Conservation (phyloP, 2,329 filamentous ascomycete genomes). For the Amauroascus verrucosus region DNA sequence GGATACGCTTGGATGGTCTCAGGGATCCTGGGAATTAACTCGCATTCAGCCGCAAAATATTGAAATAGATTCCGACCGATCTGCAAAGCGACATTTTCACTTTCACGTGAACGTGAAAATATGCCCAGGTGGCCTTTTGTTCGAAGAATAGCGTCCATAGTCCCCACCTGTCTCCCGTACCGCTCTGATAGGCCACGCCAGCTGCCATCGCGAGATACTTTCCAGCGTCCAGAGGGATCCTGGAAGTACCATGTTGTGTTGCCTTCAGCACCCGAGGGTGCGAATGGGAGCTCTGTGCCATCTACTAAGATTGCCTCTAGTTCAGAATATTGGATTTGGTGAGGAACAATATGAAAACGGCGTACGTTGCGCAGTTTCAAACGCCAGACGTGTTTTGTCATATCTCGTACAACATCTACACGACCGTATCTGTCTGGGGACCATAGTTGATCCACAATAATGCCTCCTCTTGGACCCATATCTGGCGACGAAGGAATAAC, state of each 20-base stretch:
- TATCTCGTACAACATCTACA: constrained; percentile 33
- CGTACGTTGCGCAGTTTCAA: constrained; percentile 38
- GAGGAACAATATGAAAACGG: constrained; percentile 28
- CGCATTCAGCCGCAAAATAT: constrained; percentile 47
- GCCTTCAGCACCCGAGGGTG: constrained; percentile 7
- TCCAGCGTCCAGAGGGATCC: constrained; percentile 18
- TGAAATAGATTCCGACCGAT: constrained; percentile 49
- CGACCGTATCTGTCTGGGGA: constrained; percentile 44
- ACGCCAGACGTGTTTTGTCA: constrained; percentile 24
- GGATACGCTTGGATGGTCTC: neutral
- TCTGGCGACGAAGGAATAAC: constrained; percentile 44
- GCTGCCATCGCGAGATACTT: constrained; percentile 14
- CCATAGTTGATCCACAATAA: constrained; percentile 42
- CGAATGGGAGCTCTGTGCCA: constrained; percentile 15
- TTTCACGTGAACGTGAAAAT: constrained; percentile 21
- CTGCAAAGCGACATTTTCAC: constrained; percentile 39
- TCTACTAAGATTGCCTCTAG: constrained; percentile 19
- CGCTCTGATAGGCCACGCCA: constrained; percentile 28
- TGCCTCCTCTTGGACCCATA: constrained; percentile 43
- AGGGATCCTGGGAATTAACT: constrained; percentile 19
- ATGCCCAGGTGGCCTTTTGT: constrained; percentile 40
- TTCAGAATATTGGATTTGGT: constrained; percentile 2
- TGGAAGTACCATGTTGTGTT: constrained; percentile 22
- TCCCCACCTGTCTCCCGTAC: constrained; percentile 42
- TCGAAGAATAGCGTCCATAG: constrained; percentile 45